Conservation (phyloP, 441 rosid genomes). For the Syzygium malaccense region DNA sequence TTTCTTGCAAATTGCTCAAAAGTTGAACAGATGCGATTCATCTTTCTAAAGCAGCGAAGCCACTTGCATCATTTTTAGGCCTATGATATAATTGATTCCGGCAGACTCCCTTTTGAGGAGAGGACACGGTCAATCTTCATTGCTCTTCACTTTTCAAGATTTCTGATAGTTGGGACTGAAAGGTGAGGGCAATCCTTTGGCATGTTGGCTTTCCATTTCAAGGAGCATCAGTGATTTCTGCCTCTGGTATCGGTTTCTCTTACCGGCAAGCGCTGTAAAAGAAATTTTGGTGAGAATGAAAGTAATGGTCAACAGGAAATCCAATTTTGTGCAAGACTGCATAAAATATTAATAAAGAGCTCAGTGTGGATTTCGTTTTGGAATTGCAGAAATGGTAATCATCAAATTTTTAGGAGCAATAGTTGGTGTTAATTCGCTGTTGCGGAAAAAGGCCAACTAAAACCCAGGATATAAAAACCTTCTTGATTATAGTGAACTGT, state of each 20-base stretch:
- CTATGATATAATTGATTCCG: not conserved
- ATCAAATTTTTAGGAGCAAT: not conserved
- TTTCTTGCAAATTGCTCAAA: not conserved
- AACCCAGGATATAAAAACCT: not conserved
- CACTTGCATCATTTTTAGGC: not conserved
- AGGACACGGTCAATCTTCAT: not conserved
- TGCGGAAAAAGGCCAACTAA: not conserved
- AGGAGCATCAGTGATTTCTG: slow-evolving; percentile 15
- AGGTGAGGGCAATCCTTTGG: slow-evolving; percentile 9
- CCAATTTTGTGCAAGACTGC: not conserved
- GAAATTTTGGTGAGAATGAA: not conserved
- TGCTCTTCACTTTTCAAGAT: not conserved
- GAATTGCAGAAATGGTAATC: not conserved
- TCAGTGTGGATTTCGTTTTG: not conserved
- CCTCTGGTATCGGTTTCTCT: slow-evolving; percentile 10
- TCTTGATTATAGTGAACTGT: not conserved
- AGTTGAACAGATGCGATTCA: not conserved
- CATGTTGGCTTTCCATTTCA: slow-evolving; percentile 17
- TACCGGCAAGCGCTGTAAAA: slow-evolving; percentile 2
- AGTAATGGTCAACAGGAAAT: not conserved
- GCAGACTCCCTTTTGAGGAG: not conserved
- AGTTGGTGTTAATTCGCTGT: not conserved
- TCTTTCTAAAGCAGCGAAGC: not conserved
- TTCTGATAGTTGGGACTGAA: slow-evolving; percentile 6
- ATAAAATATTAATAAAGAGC: not conserved